Conservation (phyloP, 73 alveolate genomes). For the Stentor coeruleus region DNA sequence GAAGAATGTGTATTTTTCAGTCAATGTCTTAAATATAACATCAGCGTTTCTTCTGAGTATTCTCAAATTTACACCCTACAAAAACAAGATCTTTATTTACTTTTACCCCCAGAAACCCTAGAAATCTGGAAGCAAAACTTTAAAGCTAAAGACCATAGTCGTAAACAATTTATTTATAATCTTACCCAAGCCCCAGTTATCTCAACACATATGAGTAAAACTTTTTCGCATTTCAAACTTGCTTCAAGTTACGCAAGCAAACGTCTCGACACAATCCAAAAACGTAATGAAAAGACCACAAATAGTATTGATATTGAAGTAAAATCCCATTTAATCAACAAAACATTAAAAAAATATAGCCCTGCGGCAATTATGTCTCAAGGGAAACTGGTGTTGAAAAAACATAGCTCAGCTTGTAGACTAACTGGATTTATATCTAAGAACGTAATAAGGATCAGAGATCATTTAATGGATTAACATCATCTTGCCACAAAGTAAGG, state of each 20-base stretch:
- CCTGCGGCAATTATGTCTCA: slow-evolving; percentile 5
- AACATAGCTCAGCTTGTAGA: neutral
- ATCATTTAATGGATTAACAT: too few species aligned
- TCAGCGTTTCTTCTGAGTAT: neutral
- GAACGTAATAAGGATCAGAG: too few species aligned
- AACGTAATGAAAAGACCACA: neutral
- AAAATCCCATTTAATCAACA: too few species aligned
- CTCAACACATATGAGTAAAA: neutral
- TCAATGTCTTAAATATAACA: neutral
- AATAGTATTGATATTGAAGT: neutral
- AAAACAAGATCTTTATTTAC: neutral
- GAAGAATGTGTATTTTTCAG: neutral
- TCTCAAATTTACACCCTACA: neutral
- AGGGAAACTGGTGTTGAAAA: neutral
- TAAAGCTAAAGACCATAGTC: neutral
- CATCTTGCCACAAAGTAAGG: neutral
- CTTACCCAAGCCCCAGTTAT: neutral
- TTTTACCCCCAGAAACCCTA: neutral
- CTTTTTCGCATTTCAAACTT: neutral
- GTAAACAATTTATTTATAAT: neutral
- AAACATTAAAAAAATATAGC: neutral
- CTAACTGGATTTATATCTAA: neutral
- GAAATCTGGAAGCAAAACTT: neutral
- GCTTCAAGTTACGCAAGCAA: neutral
- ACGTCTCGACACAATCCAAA: neutral